Base-by-base conservation (phyloP, 805 yeast species). In the Lipomyces mesembrius region DNA sequence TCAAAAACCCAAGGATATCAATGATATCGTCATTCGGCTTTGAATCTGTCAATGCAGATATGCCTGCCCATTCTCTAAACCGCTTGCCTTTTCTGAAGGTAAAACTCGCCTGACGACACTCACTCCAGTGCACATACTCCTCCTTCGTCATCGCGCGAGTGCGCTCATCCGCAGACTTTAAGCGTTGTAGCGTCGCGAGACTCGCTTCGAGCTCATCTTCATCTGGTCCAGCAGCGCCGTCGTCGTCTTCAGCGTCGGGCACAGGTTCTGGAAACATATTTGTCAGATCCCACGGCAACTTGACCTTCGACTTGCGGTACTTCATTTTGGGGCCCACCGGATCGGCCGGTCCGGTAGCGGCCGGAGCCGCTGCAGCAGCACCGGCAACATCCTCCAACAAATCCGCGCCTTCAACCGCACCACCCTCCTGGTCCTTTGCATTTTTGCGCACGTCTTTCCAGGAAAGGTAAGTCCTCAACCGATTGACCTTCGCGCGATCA, bases 81-180 rank as follows among this genome's bases (percentile, higher is more conserved):
- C 98, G 81, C 76, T 92, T 92, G n/a, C 90, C 90, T 77, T 95
- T 95, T 72, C 98, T 84, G 74, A 92, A 95, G 0, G 99, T 95
- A 77, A 95, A 95, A 66, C 96, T 88, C 0, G 98, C 98, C 77
- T 95, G 99, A 69, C 99, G 85, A 79, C 99, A 95, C 75, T 95
- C 99, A 12, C 97, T 91, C 98, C 98, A 95, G 77, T 95, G 99
- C 20, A 93, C 99, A 75, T 95, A 95, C 76, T 95, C 99, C 74
- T 95, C 97, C 75, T 88, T 89, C 0, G 99, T 95, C 99, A 95
- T 95, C 72, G 89, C 85, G 71, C 83, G 86, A 0, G 99, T 95
- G 69, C 99, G 83, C 61, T 95, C 97, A 78, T 95, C 99, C 3
- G 98, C 98, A 78, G 86, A 88, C 74, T 92, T 92, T 71, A 95